A percentile compares a stretch with the other conserved stretches of the same genome.
Evolutionary conservation across 495 filamentous ascomycete genomes (phyloP).

Genomic region (Aspergillus affinis): DNA sequence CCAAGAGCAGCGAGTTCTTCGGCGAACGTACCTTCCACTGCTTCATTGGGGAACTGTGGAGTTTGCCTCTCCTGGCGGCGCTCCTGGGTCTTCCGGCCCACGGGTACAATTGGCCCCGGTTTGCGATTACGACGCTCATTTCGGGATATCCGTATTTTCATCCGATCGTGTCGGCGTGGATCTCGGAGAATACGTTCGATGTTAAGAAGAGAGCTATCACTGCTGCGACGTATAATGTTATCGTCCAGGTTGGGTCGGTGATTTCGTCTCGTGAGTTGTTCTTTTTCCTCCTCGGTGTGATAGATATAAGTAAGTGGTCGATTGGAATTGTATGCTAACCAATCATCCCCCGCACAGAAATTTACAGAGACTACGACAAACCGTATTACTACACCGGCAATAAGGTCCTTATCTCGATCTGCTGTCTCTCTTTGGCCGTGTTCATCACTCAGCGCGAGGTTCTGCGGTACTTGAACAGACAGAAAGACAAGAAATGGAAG

Average conservation of each 20-base stretch:
- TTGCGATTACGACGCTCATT: conserved; percentile 39
- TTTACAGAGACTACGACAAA: conserved; percentile 34
- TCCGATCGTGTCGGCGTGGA: conserved; percentile 42
- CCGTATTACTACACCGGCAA: conserved; percentile 43
- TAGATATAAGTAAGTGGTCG: neutral
- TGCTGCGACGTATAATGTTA: conserved; percentile 46
- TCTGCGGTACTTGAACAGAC: conserved; percentile 33
- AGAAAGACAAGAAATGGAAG: conserved; percentile 38
- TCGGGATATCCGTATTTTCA: conserved; percentile 49
- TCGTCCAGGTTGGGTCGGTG: conserved; percentile 38
- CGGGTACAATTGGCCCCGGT: conserved; percentile 41
- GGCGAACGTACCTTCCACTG: conserved; percentile 46
- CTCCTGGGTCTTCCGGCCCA: conserved; percentile 34
- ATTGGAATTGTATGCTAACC: neutral
- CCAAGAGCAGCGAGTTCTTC: conserved; percentile 43
- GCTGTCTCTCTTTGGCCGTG: conserved; percentile 28
- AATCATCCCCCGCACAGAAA: conserved; percentile 17
- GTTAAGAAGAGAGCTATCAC: conserved; percentile 43
- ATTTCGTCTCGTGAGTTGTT: conserved; percentile 27
- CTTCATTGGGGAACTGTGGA: conserved; percentile 46
- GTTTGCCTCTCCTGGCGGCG: conserved; percentile 42
- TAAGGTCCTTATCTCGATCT: conserved; percentile 35
- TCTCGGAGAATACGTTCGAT: conserved; percentile 40
- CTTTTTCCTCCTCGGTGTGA: neutral
- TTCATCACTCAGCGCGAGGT: conserved; percentile 33